phyloP scores from a whole-genome alignment of 805 yeast species.

The Candida silvicultrix region DNA sequence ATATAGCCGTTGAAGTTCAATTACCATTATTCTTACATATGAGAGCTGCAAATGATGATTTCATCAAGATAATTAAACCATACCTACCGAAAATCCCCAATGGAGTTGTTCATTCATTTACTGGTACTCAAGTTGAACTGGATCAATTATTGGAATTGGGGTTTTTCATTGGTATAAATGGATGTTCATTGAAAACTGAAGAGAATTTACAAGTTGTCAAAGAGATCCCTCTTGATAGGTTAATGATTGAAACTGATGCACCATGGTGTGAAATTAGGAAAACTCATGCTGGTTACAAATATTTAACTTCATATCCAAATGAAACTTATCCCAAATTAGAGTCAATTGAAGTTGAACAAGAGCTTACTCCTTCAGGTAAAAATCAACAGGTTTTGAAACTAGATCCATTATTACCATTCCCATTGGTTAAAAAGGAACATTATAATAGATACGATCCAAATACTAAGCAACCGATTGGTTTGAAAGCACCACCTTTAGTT shows the following conservation, averaged over 20 bases:
- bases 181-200: slow-evolving; percentile 80
- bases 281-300: slow-evolving; percentile 68
- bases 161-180: slow-evolving; percentile 78
- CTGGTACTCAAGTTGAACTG: slow-evolving; percentile 71
- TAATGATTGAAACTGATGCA: slow-evolving; percentile 90
- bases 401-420: slow-evolving; percentile 53
- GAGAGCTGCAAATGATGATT: slow-evolving; percentile 82
- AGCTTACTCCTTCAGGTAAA: no score
- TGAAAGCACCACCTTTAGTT: slow-evolving; percentile 38
- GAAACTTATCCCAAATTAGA: slow-evolving; percentile 55
- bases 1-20: slow-evolving; percentile 48
- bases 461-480: slow-evolving; percentile 24
- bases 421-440: slow-evolving; percentile 60
- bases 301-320: slow-evolving; percentile 50
- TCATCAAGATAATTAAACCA: slow-evolving; percentile 56
- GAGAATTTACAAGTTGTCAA: slow-evolving; percentile 65
- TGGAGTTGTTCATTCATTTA: slow-evolving; percentile 94
- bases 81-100: slow-evolving; percentile 30
- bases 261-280: slow-evolving; percentile 97
- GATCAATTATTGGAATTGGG: slow-evolving; percentile 48
- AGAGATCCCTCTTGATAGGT: slow-evolving; percentile 58
- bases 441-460: slow-evolving; percentile 29
- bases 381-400: slow-evolving; percentile 20
- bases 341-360: no score
- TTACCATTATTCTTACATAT: slow-evolving; percentile 87